Base-by-base conservation (phyloP, 169 alveolate genomes). In the Eimeria brunetti region DNA sequence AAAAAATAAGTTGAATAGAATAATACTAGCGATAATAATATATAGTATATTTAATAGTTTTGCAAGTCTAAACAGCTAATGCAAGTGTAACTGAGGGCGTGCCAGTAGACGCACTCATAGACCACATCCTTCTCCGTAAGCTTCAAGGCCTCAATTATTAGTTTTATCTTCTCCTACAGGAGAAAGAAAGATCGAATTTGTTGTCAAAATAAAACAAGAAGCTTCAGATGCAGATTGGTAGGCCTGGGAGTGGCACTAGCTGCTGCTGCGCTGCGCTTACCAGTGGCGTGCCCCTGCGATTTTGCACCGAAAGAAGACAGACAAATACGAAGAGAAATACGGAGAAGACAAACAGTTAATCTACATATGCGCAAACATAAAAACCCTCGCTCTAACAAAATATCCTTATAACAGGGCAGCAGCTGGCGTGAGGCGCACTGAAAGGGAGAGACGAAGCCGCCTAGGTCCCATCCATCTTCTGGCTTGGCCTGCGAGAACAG, bases 381-480 rank as follows among this genome's bases (percentile, higher is more conserved):
- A n/a, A n/a, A n/a, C n/a, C n/a, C n/a, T n/a, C 11, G 56, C 56
- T 49, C 5, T 49, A 56, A 56, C 16, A 56, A 2, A 69, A 41
- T 24, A 36, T 4, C 38, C 9, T 36, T 11, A 73, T 14, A 12
- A 33, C 30, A 41, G n/a, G n/a, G n/a, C n/a, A n/a, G n/a, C n/a
- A 2, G 16, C 49, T 38, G 58, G 24, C 12, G 64, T 5, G 53
- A 6, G 73, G 20, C 91, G 60, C 76, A 84, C 91, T 84, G 91
- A n/a, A 84, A 84, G 9, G 91, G 91, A 33, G 91, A 84, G 78
- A 84, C 91, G 91, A 84, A 84, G 5, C 91, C 91, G 91, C 91
- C 80, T 33, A 84, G 80, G 78, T 84, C 78, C 91, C 91, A 84
- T 7, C 91, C 91, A 51, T 49, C 64, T 84, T 84, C 76, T 80